Evolutionary conservation across 306 rosid genomes (phyloP).

Genomic region (Calophaca sinica): DNA sequence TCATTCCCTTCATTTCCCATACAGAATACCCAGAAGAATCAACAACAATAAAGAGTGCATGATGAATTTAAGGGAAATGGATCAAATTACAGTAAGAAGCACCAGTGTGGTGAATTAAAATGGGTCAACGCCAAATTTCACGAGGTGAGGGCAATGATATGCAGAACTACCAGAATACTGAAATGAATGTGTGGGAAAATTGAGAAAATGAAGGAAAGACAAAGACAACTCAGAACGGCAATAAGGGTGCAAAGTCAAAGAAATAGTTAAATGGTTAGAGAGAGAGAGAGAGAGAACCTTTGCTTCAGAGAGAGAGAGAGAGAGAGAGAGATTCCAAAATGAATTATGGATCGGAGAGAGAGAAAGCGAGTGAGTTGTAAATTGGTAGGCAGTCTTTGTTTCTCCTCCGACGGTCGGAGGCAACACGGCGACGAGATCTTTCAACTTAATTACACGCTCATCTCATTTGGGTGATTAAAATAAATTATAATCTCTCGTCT

Average conservation of each 20-base stretch:
- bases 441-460: not conserved
- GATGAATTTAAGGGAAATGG: conserved; percentile 20
- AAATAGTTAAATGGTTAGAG: not conserved
- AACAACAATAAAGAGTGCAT: not conserved
- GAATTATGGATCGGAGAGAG: conserved; percentile 43
- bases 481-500: no score
- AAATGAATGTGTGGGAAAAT: no score
- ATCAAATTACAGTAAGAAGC: conserved; percentile 28
- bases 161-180: no score
- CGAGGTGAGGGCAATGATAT: not conserved
- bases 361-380: conserved; percentile 5
- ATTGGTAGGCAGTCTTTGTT: not conserved
- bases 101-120: conserved; percentile 5
- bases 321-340: conserved; percentile 25
- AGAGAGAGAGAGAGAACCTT: conserved; percentile 47
- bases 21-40: not conserved
- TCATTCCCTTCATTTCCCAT: not conserved
- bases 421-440: conserved; percentile 45
- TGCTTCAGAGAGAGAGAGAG: conserved; percentile 22
- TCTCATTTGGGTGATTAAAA: no score
- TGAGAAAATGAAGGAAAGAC: not conserved
- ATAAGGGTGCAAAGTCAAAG: conserved; percentile 12
- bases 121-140: conserved; percentile 27
- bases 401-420: conserved; percentile 38
- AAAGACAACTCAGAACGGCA: not conserved